Percentiles rank a stretch among this genome's conserved stretches.
Conservation (phyloP, 2,329 filamentous ascomycete genomes). For the Claviceps lovelessii region DNA sequence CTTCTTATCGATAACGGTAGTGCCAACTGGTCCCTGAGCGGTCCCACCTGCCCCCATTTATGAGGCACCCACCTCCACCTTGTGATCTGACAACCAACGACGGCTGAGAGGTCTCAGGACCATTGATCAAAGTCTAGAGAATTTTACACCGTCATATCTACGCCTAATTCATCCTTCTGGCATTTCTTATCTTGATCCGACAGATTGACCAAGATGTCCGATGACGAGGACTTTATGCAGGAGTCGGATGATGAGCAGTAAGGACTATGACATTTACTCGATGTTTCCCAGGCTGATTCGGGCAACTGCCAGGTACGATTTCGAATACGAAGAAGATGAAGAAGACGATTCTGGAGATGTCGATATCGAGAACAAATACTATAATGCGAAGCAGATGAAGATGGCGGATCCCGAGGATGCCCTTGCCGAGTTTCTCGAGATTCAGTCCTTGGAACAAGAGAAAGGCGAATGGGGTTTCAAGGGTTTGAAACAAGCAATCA, state of each 20-base stretch:
- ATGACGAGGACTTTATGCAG: slow-evolving; percentile 37
- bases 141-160: not conserved
- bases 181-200: too few species aligned
- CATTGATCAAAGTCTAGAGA: not conserved
- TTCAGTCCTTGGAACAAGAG: slow-evolving; percentile 70
- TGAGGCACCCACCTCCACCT: not conserved
- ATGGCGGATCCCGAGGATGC: slow-evolving; percentile 72
- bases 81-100: not conserved
- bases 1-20: not conserved
- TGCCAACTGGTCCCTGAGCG: not conserved
- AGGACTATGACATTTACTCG: slow-evolving; percentile 4
- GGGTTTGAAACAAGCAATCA: slow-evolving; percentile 93
- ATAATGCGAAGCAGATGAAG: slow-evolving; percentile 98
- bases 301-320: slow-evolving; percentile 54
- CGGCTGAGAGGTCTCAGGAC: not conserved
- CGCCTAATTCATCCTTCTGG: too few species aligned
- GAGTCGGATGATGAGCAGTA: slow-evolving; percentile 33
- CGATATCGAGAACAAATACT: slow-evolving; percentile 98
- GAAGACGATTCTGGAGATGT: slow-evolving; percentile 80
- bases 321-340: slow-evolving; percentile 90
- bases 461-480: slow-evolving; percentile 99
- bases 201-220: slow-evolving; percentile 26
- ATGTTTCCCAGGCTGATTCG: slow-evolving; percentile 4
- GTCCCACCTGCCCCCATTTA: not conserved
- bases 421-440: slow-evolving; percentile 80